phyloP scores from a whole-genome alignment of 257 asterid species.

The Nicotiana knightiana region DNA sequence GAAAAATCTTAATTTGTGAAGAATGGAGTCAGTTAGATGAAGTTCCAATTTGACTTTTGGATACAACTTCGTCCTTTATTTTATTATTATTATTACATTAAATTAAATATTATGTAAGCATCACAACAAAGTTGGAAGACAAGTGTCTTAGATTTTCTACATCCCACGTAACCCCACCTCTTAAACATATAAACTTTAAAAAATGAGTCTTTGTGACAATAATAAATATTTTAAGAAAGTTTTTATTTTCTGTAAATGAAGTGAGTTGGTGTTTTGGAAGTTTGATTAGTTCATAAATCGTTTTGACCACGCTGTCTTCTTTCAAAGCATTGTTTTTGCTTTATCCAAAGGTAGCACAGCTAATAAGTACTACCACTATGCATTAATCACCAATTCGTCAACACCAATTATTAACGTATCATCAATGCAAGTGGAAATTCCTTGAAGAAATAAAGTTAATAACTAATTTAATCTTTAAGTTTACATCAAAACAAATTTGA shows the following conservation, averaged over 20 bases:
- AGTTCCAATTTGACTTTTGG: conserved; percentile 30
- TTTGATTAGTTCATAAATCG: conserved; percentile 29
- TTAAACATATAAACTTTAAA: neutral
- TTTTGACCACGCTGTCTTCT: conserved; percentile 70
- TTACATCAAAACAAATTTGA: too few species aligned
- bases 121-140: conserved; percentile 21
- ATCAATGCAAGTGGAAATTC: too few species aligned
- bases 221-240: neutral
- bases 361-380: too few species aligned
- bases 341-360: conserved; percentile 29
- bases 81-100: neutral
- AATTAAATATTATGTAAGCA: neutral
- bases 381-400: too few species aligned
- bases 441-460: too few species aligned
- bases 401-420: too few species aligned
- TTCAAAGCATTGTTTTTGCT: conserved; percentile 43
- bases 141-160: conserved; percentile 1
- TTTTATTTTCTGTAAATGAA: neutral
- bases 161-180: neutral
- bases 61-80: conserved; percentile 5
- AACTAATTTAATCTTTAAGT: too few species aligned
- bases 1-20: neutral
- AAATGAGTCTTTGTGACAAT: neutral
- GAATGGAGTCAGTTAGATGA: neutral
- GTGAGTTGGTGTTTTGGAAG: conserved; percentile 4